These are phyloP conservation scores for Radiomyces spectabilis DNA, from an alignment of 192 early-diverging fungal genomes.

Conservation along the genomic window DNA sequence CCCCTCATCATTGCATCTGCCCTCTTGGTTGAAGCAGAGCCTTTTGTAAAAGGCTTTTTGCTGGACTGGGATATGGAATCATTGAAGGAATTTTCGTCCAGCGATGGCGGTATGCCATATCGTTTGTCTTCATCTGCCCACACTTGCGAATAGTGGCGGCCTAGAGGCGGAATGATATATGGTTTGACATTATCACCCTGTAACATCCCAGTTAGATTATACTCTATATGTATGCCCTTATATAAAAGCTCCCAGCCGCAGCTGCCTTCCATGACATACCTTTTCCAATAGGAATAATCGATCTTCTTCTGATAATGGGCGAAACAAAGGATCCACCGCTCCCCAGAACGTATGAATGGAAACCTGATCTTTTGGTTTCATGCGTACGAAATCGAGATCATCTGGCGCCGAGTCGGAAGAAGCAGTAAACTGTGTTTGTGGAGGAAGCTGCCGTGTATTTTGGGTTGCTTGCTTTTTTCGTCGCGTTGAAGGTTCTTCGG, in stretches of 20 bases:
- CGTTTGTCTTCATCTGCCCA: slow-evolving; percentile 66
- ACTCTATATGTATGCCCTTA: no score
- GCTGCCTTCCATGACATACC: slow-evolving; percentile 59
- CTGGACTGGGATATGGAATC: slow-evolving; percentile 36
- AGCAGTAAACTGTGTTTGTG: no score
- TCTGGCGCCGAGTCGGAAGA: no score
- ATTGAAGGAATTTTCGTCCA: no score
- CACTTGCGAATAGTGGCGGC: slow-evolving; percentile 57
- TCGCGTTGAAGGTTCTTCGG: no score
- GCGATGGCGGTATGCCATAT: no score
- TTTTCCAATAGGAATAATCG: slow-evolving; percentile 56
- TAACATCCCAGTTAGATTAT: no score
- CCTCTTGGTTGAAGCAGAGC: slow-evolving; percentile 11
- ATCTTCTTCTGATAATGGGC: slow-evolving; percentile 76
- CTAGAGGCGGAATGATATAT: slow-evolving; percentile 72
- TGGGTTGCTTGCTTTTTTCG: no score
- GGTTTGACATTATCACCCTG: slow-evolving; percentile 28
- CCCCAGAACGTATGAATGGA: slow-evolving; percentile 79
- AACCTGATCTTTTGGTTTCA: slow-evolving; percentile 54
- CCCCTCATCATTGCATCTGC: slow-evolving; percentile 4
- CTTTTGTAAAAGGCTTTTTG: neutral
- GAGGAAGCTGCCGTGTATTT: no score
- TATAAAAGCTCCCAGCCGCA: no score
- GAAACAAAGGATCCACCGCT: slow-evolving; percentile 79
- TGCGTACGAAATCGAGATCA: slow-evolving; percentile 17